phyloP scores from a whole-genome alignment of 306 rosid species.

The Acacia melanoxylon region DNA sequence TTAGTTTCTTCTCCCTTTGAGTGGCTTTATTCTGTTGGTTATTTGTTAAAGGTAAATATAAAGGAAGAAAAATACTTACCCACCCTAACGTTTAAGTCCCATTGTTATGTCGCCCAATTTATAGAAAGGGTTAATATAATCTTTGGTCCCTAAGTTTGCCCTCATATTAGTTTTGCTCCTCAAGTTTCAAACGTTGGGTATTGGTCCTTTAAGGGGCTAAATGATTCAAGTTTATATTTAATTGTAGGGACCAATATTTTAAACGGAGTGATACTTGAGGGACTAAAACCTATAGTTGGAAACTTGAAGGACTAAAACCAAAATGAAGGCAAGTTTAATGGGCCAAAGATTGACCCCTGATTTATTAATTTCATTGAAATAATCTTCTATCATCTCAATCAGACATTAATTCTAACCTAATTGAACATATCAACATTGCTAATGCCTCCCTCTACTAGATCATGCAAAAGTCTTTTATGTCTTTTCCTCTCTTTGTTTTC shows the following conservation, averaged over 20 bases:
- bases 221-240: too few species aligned
- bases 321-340: too few species aligned
- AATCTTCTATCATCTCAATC: not conserved
- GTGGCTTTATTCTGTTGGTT: not conserved
- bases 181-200: too few species aligned
- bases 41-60: slow-evolving; percentile 15
- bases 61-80: not conserved
- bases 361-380: not conserved
- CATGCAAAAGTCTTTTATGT: not conserved
- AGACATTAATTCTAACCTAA: not conserved
- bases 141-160: too few species aligned
- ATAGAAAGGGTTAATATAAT: not conserved
- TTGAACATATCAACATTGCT: not conserved
- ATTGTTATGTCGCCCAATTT: not conserved
- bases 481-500: not conserved
- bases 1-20: not conserved
- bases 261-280: too few species aligned
- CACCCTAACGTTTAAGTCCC: not conserved
- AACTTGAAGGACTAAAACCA: too few species aligned
- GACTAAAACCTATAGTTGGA: too few species aligned
- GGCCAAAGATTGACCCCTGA: not conserved
- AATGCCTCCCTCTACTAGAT: not conserved
- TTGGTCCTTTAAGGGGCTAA: too few species aligned
- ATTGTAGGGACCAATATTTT: too few species aligned
- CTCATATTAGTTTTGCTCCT: too few species aligned